A percentile compares a stretch with the other conserved stretches of the same genome.
phyloP scores from a whole-genome alignment of 768 basidiomycete species.

The Podaxis sp. region DNA sequence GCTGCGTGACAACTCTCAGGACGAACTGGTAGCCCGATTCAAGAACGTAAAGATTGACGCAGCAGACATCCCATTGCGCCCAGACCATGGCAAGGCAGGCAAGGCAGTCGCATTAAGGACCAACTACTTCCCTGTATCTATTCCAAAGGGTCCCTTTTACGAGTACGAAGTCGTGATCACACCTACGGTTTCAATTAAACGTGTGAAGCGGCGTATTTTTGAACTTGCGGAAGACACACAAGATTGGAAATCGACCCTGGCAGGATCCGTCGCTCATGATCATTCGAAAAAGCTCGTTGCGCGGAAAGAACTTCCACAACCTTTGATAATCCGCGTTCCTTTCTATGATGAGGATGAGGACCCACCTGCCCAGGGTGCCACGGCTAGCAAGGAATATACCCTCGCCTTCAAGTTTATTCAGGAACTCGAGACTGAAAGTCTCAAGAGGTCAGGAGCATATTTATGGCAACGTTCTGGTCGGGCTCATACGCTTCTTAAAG shows the following conservation, averaged over 20 bases:
- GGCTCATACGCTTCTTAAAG: constrained; percentile 31
- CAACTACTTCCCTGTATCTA: constrained; percentile 65
- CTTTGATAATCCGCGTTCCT: constrained; percentile 39
- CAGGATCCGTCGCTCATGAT: constrained; percentile 54
- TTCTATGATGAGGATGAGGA: constrained; percentile 53
- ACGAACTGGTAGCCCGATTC: constrained; percentile 38
- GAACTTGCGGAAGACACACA: constrained; percentile 54
- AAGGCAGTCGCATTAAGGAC: constrained; percentile 50
- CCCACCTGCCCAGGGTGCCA: constrained; percentile 34
- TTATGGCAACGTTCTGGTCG: background rate
- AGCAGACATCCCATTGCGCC: constrained; percentile 53
- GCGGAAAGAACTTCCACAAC: constrained; percentile 42
- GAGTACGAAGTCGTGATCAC: constrained; percentile 63
- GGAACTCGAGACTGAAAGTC: constrained; percentile 51
- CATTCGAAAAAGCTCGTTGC: constrained; percentile 51
- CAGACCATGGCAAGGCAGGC: constrained; percentile 55
- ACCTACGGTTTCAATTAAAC: constrained; percentile 47
- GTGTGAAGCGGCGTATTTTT: constrained; percentile 60
- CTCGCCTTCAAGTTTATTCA: constrained; percentile 40
- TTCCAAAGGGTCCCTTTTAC: constrained; percentile 46
- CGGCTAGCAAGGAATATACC: constrained; percentile 43
- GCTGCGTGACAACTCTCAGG: constrained; percentile 37
- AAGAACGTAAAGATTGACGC: constrained; percentile 28
- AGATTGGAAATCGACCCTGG: constrained; percentile 46
- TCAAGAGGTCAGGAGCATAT: constrained; percentile 34